phyloP scores from a whole-genome alignment of 495 filamentous ascomycete species.

The Acidiella bohemica region DNA sequence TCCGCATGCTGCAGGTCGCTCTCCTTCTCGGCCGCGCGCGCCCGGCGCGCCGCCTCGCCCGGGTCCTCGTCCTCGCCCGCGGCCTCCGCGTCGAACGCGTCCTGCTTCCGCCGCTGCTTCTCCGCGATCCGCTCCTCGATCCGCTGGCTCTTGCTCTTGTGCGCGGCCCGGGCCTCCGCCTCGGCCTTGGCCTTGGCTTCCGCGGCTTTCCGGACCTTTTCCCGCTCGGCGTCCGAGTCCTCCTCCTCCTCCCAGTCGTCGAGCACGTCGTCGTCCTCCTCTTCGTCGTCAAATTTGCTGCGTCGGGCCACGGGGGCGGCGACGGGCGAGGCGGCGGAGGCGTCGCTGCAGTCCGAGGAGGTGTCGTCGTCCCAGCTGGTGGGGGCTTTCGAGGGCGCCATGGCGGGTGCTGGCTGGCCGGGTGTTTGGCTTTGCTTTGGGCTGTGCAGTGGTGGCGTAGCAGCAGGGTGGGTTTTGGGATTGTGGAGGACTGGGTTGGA shows the following conservation, averaged over 20 bases:
- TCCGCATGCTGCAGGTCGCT: conserved; percentile 81
- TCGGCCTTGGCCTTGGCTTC: conserved; percentile 82
- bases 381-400: conserved; percentile 19
- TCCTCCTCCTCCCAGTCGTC: conserved; percentile 97
- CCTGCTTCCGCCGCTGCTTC: conserved; percentile 31
- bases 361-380: conserved; percentile 44
- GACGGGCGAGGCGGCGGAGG: conserved; percentile 47
- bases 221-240: conserved; percentile 90
- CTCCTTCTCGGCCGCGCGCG: conserved; percentile 72
- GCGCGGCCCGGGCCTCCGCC: conserved; percentile 78
- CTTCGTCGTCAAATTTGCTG: conserved; percentile 84
- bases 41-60: conserved; percentile 56
- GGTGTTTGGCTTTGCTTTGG: too few relatives aligned
- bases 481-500: neutral
- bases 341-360: conserved; percentile 48
- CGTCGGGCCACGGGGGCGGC: conserved; percentile 37
- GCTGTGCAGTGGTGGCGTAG: too few relatives aligned
- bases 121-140: conserved; percentile 58
- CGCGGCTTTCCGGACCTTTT: conserved; percentile 77
- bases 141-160: conserved; percentile 80
- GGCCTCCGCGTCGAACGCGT: conserved; percentile 40
- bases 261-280: conserved; percentile 78
- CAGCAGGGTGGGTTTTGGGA: neutral
- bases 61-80: conserved; percentile 49
- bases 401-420: too few relatives aligned